These are phyloP conservation scores for Suillus ampliporus DNA, from an alignment of 768 basidiomycete genomes.

Conservation along the genomic window DNA sequence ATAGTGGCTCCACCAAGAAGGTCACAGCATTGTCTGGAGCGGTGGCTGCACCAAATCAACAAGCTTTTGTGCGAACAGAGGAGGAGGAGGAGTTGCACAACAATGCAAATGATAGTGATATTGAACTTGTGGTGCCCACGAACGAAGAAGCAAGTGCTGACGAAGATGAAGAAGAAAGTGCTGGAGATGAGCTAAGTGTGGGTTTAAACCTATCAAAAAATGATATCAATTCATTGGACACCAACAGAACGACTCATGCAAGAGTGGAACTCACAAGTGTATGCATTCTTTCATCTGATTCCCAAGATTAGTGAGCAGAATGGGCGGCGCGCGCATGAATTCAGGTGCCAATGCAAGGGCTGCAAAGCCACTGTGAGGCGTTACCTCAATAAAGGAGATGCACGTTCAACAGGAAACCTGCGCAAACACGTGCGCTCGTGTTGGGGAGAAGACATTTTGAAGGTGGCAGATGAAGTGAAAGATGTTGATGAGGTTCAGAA, in stretches of 20 bases:
- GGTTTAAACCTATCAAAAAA: slow-evolving; percentile 5
- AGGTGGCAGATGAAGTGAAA: slow-evolving; percentile 12
- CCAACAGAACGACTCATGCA: slow-evolving; percentile 23
- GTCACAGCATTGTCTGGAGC: background rate
- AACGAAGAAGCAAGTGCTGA: background rate
- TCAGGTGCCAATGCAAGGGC: slow-evolving; percentile 25
- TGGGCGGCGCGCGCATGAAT: slow-evolving; percentile 25
- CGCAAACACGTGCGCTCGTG: slow-evolving; percentile 21
- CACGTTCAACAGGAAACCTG: slow-evolving; percentile 28
- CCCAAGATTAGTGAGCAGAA: slow-evolving; percentile 24
- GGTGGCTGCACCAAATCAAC: background rate
- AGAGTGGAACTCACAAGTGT: slow-evolving; percentile 33
- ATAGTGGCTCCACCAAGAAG: background rate
- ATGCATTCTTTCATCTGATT: slow-evolving; percentile 31
- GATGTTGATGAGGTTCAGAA: background rate
- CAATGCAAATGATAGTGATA: background rate
- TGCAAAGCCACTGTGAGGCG: slow-evolving; percentile 14
- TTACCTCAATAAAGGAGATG: slow-evolving; percentile 26
- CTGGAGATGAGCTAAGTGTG: background rate
- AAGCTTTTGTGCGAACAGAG: background rate
- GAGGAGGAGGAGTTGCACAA: background rate
- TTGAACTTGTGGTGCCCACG: background rate
- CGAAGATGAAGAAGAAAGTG: background rate
- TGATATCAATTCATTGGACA: background rate
- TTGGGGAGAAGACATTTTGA: slow-evolving; percentile 26